These are phyloP conservation scores for Solanum verrucosum DNA, from an alignment of 257 asterid species.

Conservation along the genomic window DNA sequence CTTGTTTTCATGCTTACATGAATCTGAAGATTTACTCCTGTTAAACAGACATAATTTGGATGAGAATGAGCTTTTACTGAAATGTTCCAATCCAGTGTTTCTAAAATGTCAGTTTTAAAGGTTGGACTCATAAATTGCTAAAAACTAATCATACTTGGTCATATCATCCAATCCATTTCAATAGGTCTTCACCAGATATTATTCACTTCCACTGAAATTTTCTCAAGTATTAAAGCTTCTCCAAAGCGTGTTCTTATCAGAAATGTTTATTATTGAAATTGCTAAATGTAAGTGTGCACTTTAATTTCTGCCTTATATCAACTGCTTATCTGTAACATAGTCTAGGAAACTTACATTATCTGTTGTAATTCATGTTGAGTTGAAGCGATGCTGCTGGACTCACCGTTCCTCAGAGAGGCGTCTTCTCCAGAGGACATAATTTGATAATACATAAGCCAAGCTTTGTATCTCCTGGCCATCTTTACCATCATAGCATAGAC, in stretches of 20 bases:
- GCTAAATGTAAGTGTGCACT: background rate
- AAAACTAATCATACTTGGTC: background rate
- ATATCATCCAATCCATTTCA: background rate
- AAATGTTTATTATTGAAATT: background rate
- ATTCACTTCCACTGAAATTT: background rate
- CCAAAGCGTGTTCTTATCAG: background rate
- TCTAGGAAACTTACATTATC: constrained; percentile 21
- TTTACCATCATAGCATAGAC: constrained; percentile 37
- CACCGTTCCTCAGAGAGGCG: constrained; percentile 1
- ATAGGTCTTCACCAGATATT: background rate
- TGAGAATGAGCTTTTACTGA: background rate
- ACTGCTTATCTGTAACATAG: background rate
- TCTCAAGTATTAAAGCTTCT: background rate
- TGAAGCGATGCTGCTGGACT: background rate
- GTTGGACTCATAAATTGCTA: background rate
- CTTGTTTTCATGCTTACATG: constrained; percentile 4
- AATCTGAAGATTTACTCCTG: constrained; percentile 17
- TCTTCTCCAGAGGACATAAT: constrained; percentile 45
- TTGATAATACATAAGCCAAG: constrained; percentile 77
- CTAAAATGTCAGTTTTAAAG: background rate
- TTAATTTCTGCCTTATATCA: background rate
- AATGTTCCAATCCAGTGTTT: background rate
- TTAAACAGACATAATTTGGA: constrained; percentile 1
- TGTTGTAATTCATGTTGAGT: constrained; percentile 12
- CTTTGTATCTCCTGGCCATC: constrained; percentile 61